Evolutionary conservation across 2,329 filamentous ascomycete species (phyloP).

Genomic region (Phaeomoniella chlamydospora): DNA sequence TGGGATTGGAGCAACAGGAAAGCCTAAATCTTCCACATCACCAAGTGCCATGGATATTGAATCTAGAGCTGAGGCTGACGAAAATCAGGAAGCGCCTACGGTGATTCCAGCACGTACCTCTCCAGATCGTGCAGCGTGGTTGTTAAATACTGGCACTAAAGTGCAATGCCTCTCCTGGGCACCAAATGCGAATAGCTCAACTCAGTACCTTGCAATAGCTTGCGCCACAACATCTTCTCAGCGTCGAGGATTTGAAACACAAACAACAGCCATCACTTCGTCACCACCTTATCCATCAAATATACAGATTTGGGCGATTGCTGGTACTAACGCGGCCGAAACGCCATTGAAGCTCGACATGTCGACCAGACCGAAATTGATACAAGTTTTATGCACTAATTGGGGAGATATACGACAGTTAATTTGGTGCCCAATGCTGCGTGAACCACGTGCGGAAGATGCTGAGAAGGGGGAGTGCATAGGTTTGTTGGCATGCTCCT

Average conservation of each 20-base stretch:
- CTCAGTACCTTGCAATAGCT: conserved; percentile 42
- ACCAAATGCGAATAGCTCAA: conserved; percentile 25
- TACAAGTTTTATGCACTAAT: conserved; percentile 37
- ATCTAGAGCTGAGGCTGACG: conserved; percentile 4
- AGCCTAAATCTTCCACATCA: not conserved
- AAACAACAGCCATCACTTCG: conserved; percentile 35
- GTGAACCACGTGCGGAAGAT: conserved; percentile 16
- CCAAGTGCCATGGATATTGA: conserved; percentile 1
- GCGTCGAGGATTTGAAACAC: conserved; percentile 15
- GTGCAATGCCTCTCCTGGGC: conserved; percentile 35
- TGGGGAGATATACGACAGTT: conserved; percentile 42
- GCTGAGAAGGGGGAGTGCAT: conserved; percentile 18
- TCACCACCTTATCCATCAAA: conserved; percentile 32
- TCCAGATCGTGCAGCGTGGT: conserved; percentile 31
- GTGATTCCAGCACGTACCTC: not conserved
- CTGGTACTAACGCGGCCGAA: conserved; percentile 16
- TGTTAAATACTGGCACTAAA: conserved; percentile 40
- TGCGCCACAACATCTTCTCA: conserved; percentile 23
- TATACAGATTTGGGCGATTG: conserved; percentile 46
- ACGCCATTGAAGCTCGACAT: conserved; percentile 27
- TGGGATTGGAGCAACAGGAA: conserved; percentile 5
- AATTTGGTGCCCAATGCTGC: conserved; percentile 39
- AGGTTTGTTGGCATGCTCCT: conserved; percentile 41
- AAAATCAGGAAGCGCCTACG: conserved; percentile 2
- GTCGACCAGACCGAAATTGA: conserved; percentile 27